Evolutionary conservation across 805 yeast genomes (phyloP), one percentile per base, ranked within the genome.

Genomic region (Candida tallmaniae): DNA sequence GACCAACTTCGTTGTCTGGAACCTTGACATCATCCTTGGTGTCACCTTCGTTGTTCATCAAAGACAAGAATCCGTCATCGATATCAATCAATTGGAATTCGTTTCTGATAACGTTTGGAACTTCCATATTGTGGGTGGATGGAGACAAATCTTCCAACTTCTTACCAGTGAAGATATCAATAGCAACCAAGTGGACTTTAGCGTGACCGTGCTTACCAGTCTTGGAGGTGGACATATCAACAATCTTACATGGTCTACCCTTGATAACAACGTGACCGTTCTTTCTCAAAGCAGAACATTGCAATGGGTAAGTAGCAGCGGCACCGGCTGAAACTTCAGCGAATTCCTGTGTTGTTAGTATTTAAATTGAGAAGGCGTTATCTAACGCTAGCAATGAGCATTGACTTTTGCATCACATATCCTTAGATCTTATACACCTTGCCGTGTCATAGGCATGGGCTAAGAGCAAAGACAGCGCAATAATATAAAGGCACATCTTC

Each of bases 121-220:
- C 97, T 74, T 90, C 97, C 97, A 93, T 89, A 78, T 93, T 93
- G 81, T 93, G 98, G 76, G 98, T 93, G 49, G 98, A 93, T 74
- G 98, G 98, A 55, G 98, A 93, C 70, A 93, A 84, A 76, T 93
- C 98, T 82, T 93, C 98, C 72, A 89, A 82, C 80, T 93, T 93
- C 89, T 93, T 93, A 72, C 86, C 84, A 60, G 98, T 93, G 90
- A 93, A 93, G 70, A 93, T 90, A 71, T 93, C 98, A 59, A 85
- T 81, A 66, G 97, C 97, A 54, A 93, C 97, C 75, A 93, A 80
- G 75, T 93, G 97, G 72, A 93, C 98, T 82, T 93, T 93, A 70
- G 98, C 98, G 93, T 93, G 98, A 78, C 98, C 98, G 84, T 93
- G 98, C 97, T 93, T 93, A 76, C 98, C 98, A 58, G 98, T 93